Percentiles rank a stretch among this genome's conserved stretches.
These are phyloP conservation scores for Pseudogymnoascus sp. DNA, from an alignment of 2,329 filamentous ascomycete species.

Conservation along the genomic window DNA sequence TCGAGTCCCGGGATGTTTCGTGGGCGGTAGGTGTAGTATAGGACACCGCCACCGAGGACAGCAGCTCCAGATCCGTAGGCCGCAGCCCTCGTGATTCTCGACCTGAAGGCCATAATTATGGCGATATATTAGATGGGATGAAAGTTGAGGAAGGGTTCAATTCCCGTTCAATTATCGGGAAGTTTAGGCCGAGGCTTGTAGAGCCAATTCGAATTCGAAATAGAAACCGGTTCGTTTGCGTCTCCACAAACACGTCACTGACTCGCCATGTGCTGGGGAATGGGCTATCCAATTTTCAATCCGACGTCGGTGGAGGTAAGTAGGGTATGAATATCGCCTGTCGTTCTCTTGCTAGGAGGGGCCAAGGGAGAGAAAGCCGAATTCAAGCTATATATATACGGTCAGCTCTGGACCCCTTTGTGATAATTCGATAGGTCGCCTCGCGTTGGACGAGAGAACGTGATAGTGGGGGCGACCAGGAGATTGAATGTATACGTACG, in stretches of 20 bases:
- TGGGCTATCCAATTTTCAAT: slow-evolving; percentile 4
- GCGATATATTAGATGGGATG: background rate
- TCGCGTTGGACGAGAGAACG: background rate
- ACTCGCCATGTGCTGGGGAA: background rate
- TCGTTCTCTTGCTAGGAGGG: background rate
- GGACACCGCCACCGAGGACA: slow-evolving; percentile 36
- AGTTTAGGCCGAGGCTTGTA: background rate
- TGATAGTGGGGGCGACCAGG: background rate
- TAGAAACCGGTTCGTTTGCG: slow-evolving; percentile 4
- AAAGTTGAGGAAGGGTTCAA: background rate
- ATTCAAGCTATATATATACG: slow-evolving; percentile 1
- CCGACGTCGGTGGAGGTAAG: background rate
- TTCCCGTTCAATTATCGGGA: background rate
- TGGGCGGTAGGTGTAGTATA: slow-evolving; percentile 56
- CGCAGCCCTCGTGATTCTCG: slow-evolving; percentile 40
- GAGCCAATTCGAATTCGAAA: background rate
- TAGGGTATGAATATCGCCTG: background rate
- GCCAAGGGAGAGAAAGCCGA: background rate
- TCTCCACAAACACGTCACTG: slow-evolving; percentile 7
- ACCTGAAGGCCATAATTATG: slow-evolving; percentile 28
- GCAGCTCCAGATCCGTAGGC: slow-evolving; percentile 44
- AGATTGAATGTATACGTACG: background rate
- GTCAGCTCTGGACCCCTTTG: slow-evolving; percentile 3
- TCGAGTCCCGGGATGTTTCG: slow-evolving; percentile 65
- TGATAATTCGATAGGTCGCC: background rate